These are phyloP conservation scores for Dendrothele bispora DNA, from an alignment of 768 basidiomycete species.

Conservation along the genomic window DNA sequence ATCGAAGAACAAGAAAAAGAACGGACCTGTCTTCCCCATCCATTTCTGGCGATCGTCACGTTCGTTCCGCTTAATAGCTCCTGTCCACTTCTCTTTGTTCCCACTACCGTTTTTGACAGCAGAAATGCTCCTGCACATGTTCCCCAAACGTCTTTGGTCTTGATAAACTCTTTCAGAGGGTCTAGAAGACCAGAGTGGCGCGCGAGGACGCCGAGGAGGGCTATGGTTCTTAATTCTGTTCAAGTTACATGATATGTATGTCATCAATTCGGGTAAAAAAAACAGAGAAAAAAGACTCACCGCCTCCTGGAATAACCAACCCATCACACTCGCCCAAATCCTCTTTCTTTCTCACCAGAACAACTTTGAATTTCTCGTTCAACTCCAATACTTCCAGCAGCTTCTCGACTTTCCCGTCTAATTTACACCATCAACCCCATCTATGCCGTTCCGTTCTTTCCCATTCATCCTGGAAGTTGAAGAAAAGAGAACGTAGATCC, in stretches of 20 bases:
- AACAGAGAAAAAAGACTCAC: no score
- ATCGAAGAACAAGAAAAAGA: not conserved
- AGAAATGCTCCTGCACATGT: constrained; percentile 96
- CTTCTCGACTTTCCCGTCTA: no score
- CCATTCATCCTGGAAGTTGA: no score
- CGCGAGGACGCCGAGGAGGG: constrained; percentile 81
- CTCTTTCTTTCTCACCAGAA: constrained; percentile 72
- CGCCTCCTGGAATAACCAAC: no score
- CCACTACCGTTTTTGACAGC: constrained; percentile 69
- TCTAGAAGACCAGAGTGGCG: constrained; percentile 72
- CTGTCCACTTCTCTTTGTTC: constrained; percentile 84
- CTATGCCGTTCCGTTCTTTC: no score
- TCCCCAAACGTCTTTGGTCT: constrained; percentile 82
- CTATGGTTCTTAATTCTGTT: constrained; percentile 93
- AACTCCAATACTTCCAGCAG: constrained; percentile 54
- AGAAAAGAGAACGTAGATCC: no score
- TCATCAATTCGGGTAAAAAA: no score
- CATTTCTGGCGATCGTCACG: constrained; percentile 80
- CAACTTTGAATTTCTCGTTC: constrained; percentile 41
- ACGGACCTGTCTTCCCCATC: constrained; percentile 88
- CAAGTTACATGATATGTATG: no score
- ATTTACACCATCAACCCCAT: no score
- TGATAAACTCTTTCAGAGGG: constrained; percentile 72
- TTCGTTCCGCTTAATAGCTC: constrained; percentile 81
- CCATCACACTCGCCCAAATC: constrained; percentile 79